A percentile compares a stretch with the other conserved stretches of the same genome.
Evolutionary conservation across 371 early-diverging fungal genomes (phyloP).

Genomic region (Lichtheimia corymbifera): DNA sequence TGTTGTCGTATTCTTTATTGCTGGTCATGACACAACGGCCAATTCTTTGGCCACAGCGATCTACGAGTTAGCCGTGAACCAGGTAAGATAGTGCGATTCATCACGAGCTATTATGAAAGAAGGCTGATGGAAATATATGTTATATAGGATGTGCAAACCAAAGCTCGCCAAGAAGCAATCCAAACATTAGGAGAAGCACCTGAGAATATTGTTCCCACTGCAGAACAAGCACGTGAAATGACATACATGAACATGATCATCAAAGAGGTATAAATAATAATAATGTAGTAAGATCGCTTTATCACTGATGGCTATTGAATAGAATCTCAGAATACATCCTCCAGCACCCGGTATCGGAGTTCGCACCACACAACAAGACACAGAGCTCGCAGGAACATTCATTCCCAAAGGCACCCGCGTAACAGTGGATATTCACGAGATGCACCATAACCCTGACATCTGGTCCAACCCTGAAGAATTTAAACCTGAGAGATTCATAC

Average conservation of each 20-base stretch:
- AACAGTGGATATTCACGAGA: slow-evolving; percentile 11
- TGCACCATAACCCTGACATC: slow-evolving; percentile 12
- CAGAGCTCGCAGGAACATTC: slow-evolving; percentile 6
- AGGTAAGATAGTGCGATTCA: not conserved
- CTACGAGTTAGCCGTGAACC: slow-evolving; percentile 27
- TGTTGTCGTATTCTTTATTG: slow-evolving; percentile 45
- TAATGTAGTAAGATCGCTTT: not conserved
- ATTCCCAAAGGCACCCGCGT: slow-evolving; percentile 17
- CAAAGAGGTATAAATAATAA: slow-evolving; percentile 17
- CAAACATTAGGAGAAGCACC: slow-evolving; percentile 42
- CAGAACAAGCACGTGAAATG: slow-evolving; percentile 40
- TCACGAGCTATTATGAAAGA: too few species aligned
- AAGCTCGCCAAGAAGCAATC: slow-evolving; percentile 46
- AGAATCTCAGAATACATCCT: slow-evolving; percentile 8
- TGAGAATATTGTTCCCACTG: slow-evolving; percentile 36
- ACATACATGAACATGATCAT: slow-evolving; percentile 47
- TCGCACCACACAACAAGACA: slow-evolving; percentile 6
- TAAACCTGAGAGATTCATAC: slow-evolving; percentile 17
- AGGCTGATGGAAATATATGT: too few species aligned
- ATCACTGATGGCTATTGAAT: not conserved
- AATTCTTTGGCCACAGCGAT: slow-evolving; percentile 21
- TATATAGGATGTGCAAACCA: slow-evolving; percentile 40
- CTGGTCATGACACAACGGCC: slow-evolving; percentile 54
- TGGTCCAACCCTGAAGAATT: slow-evolving; percentile 18
- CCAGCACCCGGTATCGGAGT: not conserved